phyloP scores from a whole-genome alignment of 257 asterid species.

The Nemophila menziesii region DNA sequence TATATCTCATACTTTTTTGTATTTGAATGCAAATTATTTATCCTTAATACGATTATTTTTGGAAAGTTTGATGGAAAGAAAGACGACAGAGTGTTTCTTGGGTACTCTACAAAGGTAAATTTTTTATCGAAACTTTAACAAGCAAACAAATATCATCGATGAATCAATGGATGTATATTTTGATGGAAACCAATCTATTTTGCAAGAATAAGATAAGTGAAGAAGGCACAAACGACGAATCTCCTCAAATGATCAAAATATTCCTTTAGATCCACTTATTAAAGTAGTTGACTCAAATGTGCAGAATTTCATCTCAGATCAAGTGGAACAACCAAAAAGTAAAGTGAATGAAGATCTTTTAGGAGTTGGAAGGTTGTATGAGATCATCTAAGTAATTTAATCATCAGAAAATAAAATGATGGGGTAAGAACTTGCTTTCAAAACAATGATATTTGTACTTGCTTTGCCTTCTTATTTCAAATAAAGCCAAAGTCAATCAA shows the following conservation, averaged over 20 bases:
- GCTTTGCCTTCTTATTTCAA: background rate
- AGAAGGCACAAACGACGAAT: background rate
- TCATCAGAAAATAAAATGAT: background rate
- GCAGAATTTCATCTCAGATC: background rate
- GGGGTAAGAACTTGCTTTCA: background rate
- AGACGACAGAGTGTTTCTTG: background rate
- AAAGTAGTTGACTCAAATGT: background rate
- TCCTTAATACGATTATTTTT: background rate
- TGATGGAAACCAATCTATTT: background rate
- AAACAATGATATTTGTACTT: background rate
- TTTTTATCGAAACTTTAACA: background rate
- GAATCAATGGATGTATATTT: background rate
- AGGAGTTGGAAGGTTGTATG: background rate
- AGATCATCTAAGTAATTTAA: background rate
- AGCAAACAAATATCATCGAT: background rate
- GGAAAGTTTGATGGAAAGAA: background rate
- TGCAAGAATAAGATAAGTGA: background rate
- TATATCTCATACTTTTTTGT: background rate
- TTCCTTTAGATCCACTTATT: background rate
- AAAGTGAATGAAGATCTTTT: background rate
- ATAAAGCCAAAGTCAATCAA: background rate
- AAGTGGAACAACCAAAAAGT: background rate
- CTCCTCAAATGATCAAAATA: background rate
- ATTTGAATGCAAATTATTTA: no score
- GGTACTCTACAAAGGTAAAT: background rate